A percentile compares a stretch with the other conserved stretches of the same genome.
Conservation (phyloP, 2,329 filamentous ascomycete species). For the Botrytis sinoallii region DNA sequence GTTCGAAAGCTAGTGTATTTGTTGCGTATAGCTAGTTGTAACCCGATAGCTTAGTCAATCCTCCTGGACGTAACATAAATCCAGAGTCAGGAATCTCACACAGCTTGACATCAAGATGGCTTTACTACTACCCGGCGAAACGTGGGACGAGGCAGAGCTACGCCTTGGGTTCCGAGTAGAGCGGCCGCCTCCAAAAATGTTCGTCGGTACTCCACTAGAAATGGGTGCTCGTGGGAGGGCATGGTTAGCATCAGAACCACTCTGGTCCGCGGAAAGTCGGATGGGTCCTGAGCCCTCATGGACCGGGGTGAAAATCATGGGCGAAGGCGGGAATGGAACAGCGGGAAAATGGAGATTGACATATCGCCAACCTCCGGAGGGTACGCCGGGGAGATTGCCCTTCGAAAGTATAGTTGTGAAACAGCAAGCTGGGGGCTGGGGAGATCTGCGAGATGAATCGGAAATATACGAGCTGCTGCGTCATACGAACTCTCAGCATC, state of each 20-base stretch:
- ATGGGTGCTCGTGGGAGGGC: background rate
- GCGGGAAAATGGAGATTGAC: background rate
- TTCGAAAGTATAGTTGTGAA: background rate
- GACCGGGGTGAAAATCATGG: background rate
- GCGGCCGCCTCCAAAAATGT: fast-evolving
- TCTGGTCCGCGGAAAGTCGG: background rate
- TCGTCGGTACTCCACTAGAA: background rate
- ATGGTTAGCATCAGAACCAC: background rate
- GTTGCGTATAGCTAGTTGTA: background rate
- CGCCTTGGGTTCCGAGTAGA: background rate
- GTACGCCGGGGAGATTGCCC: background rate
- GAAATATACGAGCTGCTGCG: background rate
- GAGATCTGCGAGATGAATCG: background rate
- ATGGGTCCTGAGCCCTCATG: background rate
- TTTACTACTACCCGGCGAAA: background rate
- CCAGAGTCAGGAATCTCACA: background rate
- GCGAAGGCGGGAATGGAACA: background rate
- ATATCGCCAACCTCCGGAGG: background rate
- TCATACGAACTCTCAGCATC: background rate
- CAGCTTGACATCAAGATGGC: background rate
- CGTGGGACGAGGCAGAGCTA: fast-evolving
- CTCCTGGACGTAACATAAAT: background rate
- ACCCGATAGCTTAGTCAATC: background rate
- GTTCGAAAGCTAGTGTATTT: background rate
- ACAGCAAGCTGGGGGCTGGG: background rate